Base-by-base conservation (phyloP, 805 yeast species). In the Hanseniaspora singularis region DNA sequence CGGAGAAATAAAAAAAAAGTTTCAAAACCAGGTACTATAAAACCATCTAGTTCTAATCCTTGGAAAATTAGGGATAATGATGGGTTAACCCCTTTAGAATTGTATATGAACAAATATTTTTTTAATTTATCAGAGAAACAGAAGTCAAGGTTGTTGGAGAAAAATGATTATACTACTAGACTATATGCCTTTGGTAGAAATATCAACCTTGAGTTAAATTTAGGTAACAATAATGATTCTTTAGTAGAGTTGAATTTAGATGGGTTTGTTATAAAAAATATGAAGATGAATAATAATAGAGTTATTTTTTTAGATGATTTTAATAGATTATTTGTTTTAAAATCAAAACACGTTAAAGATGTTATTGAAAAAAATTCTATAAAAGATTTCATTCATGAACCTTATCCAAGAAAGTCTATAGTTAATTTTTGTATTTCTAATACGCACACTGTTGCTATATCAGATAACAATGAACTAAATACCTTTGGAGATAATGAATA, bases 401-500 rank as follows among this genome's bases (percentile, higher is more conserved):
- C 44, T n/a, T 28, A 28, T 14, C 34, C 33, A 56, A 61, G 7
- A 61, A 57, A 23, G 57, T 55, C 55, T 2, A 58, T 67, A 2
- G 49, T 63, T 1, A 55, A 58, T 23, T 63, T 76, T 1, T 74
- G 72, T 1, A 58, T 77, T 0, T 77, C 86, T 44, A 74, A 76
- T 53, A 81, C 81, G 54, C 95, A 84, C 57, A 66, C 84, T 0
- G 54, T 86, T 9, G 80, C 73, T 0, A 53, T 82, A 18, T 72
- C 81, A 0, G 55, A 63, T 0, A 53, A 61, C 14, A 76, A 77
- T 32, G 70, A 70, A n/a, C 64, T 85, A 1, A 81, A 68, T 51
- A 62, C 87, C 0, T 88, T 95, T 94, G 96, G 96, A 0, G 68
- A 76, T 51, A 84, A 84, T 55, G 66, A 69, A 15, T 70, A 61